phyloP scores from a whole-genome alignment of 257 asterid genomes.

The Lycium ferocissimum region DNA sequence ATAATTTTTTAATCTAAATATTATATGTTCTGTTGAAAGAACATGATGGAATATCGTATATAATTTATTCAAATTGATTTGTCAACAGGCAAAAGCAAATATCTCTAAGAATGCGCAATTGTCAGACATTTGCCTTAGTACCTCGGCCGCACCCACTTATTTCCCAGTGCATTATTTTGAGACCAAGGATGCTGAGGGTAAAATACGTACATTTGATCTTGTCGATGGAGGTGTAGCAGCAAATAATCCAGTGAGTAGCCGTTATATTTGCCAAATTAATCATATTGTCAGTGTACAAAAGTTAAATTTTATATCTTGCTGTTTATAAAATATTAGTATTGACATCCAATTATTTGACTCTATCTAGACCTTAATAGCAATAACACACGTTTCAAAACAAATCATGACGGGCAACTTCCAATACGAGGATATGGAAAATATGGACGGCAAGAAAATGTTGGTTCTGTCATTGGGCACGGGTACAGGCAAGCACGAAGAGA shows the following conservation, averaged over 20 bases:
- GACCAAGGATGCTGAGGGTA: slow-evolving; percentile 49
- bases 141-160: slow-evolving; percentile 73
- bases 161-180: slow-evolving; percentile 72
- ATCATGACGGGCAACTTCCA: slow-evolving; percentile 52
- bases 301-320: neutral
- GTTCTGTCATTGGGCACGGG: slow-evolving; percentile 67
- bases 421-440: slow-evolving; percentile 43
- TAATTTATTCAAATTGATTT: neutral
- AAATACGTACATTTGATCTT: slow-evolving; percentile 46
- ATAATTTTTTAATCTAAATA: neutral
- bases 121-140: slow-evolving; percentile 65
- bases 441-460: slow-evolving; percentile 52
- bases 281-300: neutral
- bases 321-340: neutral
- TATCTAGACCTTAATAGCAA: slow-evolving; percentile 56
- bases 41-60: neutral
- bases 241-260: slow-evolving; percentile 62
- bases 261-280: neutral
- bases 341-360: neutral
- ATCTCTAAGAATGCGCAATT: slow-evolving; percentile 55
- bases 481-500: slow-evolving; percentile 46
- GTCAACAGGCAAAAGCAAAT: slow-evolving; percentile 49
- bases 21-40: neutral
- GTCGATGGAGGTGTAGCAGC: slow-evolving; percentile 75
- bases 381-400: slow-evolving; percentile 55